A percentile compares a stretch with the other conserved stretches of the same genome.
phyloP scores from a whole-genome alignment of 768 basidiomycete genomes.

The Leccinum subtestaceum region DNA sequence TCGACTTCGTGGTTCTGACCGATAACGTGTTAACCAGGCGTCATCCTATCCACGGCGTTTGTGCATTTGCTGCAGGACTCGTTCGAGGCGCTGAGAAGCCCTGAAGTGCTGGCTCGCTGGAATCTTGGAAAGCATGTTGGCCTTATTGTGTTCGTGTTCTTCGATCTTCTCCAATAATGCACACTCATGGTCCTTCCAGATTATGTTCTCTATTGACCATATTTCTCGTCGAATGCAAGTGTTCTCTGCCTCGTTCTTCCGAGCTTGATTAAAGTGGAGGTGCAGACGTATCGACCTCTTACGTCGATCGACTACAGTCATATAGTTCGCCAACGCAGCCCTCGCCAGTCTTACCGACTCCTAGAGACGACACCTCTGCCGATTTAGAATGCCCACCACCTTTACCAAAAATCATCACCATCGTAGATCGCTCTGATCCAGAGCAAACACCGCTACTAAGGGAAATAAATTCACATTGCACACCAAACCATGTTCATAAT shows the following conservation, averaged over 20 bases:
- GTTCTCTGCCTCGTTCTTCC: background rate
- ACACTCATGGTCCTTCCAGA: conserved; percentile 34
- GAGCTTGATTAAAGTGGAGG: background rate
- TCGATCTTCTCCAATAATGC: background rate
- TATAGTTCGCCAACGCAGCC: conserved; percentile 48
- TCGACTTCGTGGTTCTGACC: background rate
- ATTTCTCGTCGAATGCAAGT: conserved; percentile 78
- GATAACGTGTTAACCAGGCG: conserved; percentile 41
- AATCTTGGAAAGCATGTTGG: conserved; percentile 61
- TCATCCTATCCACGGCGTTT: conserved; percentile 81
- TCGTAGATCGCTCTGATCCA: conserved; percentile 2
- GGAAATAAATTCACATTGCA: background rate
- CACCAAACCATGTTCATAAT: background rate
- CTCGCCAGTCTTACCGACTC: conserved; percentile 36
- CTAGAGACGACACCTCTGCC: conserved; percentile 19
- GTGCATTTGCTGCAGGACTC: conserved; percentile 79
- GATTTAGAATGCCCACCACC: conserved; percentile 4
- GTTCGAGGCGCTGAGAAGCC: conserved; percentile 55
- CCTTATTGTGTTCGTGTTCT: conserved; percentile 65
- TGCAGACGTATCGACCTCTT: conserved; percentile 72
- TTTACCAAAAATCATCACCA: conserved; percentile 2
- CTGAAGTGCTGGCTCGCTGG: conserved; percentile 44
- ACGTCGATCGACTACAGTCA: conserved; percentile 68
- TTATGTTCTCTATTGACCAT: conserved; percentile 64
- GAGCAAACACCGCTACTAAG: conserved; percentile 23